Conservation (phyloP, 495 filamentous ascomycete genomes). For the Haplographium delicatum region DNA sequence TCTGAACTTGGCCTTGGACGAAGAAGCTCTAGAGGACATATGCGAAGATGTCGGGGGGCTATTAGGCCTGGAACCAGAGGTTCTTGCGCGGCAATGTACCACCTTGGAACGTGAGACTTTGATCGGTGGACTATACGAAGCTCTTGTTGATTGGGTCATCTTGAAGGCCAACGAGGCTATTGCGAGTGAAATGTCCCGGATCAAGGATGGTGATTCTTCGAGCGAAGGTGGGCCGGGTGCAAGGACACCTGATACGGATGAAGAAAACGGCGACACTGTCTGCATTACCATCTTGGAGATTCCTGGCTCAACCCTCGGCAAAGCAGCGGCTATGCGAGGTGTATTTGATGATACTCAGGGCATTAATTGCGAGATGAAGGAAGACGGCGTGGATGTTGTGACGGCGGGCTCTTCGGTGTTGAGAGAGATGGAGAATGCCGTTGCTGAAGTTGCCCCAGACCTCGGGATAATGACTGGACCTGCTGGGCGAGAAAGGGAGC, state of each 20-base stretch:
- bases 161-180: conserved; percentile 87
- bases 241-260: conserved; percentile 55
- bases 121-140: conserved; percentile 86
- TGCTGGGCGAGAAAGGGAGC: conserved; percentile 64
- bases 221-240: conserved; percentile 45
- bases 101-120: conserved; percentile 78
- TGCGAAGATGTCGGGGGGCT: conserved; percentile 88
- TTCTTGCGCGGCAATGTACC: conserved; percentile 70
- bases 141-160: conserved; percentile 92
- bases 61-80: conserved; percentile 79
- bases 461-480: conserved; percentile 68
- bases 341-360: conserved; percentile 90
- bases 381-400: conserved; percentile 75
- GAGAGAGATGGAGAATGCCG: conserved; percentile 77
- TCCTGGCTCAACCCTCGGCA: conserved; percentile 71
- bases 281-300: conserved; percentile 86
- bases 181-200: conserved; percentile 59
- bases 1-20: conserved; percentile 76
- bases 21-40: conserved; percentile 76
- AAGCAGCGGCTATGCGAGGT: conserved; percentile 77
- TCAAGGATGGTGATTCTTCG: conserved; percentile 56
- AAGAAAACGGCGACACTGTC: conserved; percentile 74
- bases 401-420: conserved; percentile 69
- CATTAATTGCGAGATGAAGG: conserved; percentile 95
- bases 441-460: conserved; percentile 73